Conservation (phyloP, 2,329 filamentous ascomycete genomes). For the Cladosporium sp. region DNA sequence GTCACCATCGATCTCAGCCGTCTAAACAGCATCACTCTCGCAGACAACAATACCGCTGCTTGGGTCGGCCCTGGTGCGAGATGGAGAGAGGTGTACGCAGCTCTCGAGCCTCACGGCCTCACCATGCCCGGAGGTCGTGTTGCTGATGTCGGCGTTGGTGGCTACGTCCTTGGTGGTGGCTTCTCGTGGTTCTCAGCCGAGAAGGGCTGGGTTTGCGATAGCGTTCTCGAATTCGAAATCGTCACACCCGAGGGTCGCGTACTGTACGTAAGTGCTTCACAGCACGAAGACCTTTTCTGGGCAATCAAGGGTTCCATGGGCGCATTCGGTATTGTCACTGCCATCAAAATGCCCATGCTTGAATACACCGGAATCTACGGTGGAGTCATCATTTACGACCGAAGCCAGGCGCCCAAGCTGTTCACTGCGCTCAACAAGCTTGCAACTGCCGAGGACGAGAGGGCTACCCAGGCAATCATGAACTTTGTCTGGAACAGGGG, state of each 20-base stretch:
- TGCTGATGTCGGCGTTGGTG: conserved; percentile 42
- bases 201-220: conserved; percentile 47
- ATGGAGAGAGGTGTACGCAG: conserved; percentile 42
- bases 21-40: conserved; percentile 18
- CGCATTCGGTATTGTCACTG: conserved; percentile 26
- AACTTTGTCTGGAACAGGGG: conserved; percentile 18
- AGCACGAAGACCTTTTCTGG: conserved; percentile 26
- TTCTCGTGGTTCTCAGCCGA: conserved; percentile 46
- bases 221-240: conserved; percentile 21
- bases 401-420: conserved; percentile 12
- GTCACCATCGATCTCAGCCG: conserved; percentile 26
- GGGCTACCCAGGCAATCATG: conserved; percentile 17
- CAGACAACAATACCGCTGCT: conserved; percentile 18
- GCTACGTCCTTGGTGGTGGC: conserved; percentile 44
- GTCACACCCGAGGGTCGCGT: conserved; percentile 23
- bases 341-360: conserved; percentile 20
- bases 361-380: conserved; percentile 25
- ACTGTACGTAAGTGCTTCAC: conserved; percentile 17
- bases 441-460: conserved; percentile 8
- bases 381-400: conserved; percentile 17
- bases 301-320: conserved; percentile 23
- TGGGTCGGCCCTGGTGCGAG: conserved; percentile 42
- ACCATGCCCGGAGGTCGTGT: conserved; percentile 44
- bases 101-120: conserved; percentile 38
- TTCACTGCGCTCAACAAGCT: conserved; percentile 16